These are phyloP conservation scores for Tylopilus felleus DNA, from an alignment of 768 basidiomycete species.

Conservation along the genomic window DNA sequence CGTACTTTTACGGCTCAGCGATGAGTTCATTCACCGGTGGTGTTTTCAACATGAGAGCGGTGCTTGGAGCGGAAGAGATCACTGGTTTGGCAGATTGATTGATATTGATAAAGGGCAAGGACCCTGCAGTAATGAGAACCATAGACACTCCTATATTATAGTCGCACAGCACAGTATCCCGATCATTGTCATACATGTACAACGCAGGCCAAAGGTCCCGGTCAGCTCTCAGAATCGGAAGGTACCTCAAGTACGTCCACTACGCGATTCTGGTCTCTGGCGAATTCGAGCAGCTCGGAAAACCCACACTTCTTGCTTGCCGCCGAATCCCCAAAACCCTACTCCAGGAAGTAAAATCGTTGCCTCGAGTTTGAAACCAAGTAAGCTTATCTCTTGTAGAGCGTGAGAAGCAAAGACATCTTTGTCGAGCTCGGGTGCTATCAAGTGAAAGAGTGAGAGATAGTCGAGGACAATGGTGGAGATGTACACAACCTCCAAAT, in stretches of 20 bases:
- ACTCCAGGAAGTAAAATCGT: constrained; percentile 55
- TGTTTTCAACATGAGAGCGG: constrained; percentile 37
- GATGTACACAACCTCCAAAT: constrained; percentile 30
- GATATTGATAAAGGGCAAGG: constrained; percentile 25
- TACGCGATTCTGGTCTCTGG: constrained; percentile 29
- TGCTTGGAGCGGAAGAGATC: constrained; percentile 31
- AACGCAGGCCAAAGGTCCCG: constrained; percentile 1
- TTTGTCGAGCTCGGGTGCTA: constrained; percentile 46
- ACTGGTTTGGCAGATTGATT: constrained; percentile 35
- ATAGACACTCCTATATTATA: constrained; percentile 3
- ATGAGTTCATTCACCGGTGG: constrained; percentile 40
- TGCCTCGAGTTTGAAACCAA: constrained; percentile 63
- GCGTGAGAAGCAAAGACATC: constrained; percentile 59
- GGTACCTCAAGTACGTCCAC: constrained; percentile 16
- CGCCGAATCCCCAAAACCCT: constrained; percentile 37
- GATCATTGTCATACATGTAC: constrained; percentile 10
- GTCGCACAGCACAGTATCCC: not conserved
- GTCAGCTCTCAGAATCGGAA: not conserved
- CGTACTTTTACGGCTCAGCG: constrained; percentile 38
- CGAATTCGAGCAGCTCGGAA: constrained; percentile 46
- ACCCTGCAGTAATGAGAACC: not conserved
- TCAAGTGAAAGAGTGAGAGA: constrained; percentile 2
- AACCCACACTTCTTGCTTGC: constrained; percentile 59
- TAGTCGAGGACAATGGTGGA: not conserved
- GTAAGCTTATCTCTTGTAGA: constrained; percentile 52